Base-by-base conservation (phyloP, 495 filamentous ascomycete genomes). In the Penicillium parvum region DNA sequence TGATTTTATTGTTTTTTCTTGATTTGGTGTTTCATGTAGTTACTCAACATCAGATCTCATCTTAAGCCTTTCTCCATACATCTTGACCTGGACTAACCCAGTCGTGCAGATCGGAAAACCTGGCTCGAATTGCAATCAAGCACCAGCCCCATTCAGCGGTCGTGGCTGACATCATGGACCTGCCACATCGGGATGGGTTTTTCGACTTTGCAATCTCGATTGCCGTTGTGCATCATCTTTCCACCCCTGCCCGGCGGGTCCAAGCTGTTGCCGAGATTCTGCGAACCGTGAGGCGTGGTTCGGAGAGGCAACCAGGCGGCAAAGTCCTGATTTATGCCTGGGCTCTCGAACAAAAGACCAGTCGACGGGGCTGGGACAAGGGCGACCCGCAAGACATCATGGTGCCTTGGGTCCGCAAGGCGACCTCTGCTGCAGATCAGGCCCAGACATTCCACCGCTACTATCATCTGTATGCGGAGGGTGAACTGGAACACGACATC, bases 151-250 rank as follows among this genome's bases (percentile, higher is more conserved):
- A 81, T 57, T 67, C 73, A 58, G 78, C 75, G 43, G 70, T 81
- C 55, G 84, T 84, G 57, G 90, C 80, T 54, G 92, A 85, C 68
- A 84, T 67, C 53, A 79, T 82, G 40, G 68, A 59, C 52, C 79
- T 82, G 46, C 92, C 79, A 56, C 89, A 85, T 60, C 86, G 78
- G 15, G 50, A 66, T 42, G 72, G 71, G 12, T 64, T 63, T 32
- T 92, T 91, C 65, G 92, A 96, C 64, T 98, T 98, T 60, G 92
- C 82, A 19, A 90, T 98, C 43, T 92, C 86, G 52, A 88, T 98
- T 49, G 92, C 92, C 20, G 91, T 98, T 29, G 66, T 98, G 22
- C 92, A 98, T 62, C 92, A 98, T 71, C 72, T 98, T 43, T 95
- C 89, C 9, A 96, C 89, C n/a, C 71, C 74, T 19, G 75, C 72